Evolutionary conservation across 495 filamentous ascomycete species (phyloP).

Genomic region (Aspergillus hancockii): DNA sequence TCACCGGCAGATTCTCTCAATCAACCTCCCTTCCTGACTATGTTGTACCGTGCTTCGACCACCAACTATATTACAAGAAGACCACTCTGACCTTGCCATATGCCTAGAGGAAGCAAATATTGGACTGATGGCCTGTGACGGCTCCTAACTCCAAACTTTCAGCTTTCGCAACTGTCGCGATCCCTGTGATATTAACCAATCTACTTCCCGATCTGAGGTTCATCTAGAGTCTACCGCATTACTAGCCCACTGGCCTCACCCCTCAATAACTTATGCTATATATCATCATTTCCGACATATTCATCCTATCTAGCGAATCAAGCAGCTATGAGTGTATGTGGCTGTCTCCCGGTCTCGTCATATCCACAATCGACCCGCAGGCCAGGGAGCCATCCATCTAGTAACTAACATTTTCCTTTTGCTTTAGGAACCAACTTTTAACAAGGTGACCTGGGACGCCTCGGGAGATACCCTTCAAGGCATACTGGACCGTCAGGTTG

Average conservation of each 20-base stretch:
- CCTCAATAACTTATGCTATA: background rate
- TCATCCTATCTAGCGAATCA: background rate
- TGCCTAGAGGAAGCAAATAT: slow-evolving; percentile 1
- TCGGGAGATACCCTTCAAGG: slow-evolving; percentile 39
- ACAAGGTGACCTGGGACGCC: slow-evolving; percentile 29
- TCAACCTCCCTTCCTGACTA: background rate
- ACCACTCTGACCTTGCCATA: background rate
- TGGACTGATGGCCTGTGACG: slow-evolving; percentile 2
- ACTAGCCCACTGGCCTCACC: background rate
- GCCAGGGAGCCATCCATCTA: background rate
- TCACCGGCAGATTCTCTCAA: background rate
- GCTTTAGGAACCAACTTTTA: slow-evolving; percentile 9
- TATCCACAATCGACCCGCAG: background rate
- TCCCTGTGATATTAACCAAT: background rate
- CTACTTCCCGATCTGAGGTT: background rate
- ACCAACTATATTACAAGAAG: background rate
- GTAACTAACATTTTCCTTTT: slow-evolving; percentile 4
- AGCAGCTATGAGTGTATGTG: slow-evolving; percentile 16
- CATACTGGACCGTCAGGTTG: slow-evolving; percentile 31
- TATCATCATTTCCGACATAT: background rate
- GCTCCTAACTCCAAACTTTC: background rate
- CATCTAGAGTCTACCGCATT: background rate
- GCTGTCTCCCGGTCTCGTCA: background rate
- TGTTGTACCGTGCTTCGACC: background rate
- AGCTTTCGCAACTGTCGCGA: background rate